These are phyloP conservation scores for Sesbania bispinosa DNA, from an alignment of 306 rosid species.

Conservation along the genomic window DNA sequence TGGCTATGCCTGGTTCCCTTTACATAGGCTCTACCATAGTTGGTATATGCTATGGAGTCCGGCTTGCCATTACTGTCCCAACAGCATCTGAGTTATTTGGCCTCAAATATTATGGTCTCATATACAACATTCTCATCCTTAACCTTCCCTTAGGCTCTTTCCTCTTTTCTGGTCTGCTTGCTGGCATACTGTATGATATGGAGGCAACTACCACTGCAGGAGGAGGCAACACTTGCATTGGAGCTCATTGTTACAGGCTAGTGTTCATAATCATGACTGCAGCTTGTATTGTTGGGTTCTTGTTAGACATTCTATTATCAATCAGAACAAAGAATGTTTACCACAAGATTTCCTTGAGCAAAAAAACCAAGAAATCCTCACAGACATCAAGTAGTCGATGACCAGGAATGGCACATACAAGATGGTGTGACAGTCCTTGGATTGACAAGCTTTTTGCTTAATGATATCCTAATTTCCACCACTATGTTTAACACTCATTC, in stretches of 20 bases:
- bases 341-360: conserved; percentile 52
- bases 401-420: neutral
- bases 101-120: conserved; percentile 59
- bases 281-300: conserved; percentile 74
- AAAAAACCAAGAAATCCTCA: conserved; percentile 41
- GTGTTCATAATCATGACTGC: conserved; percentile 70
- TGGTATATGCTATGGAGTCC: conserved; percentile 80
- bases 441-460: conserved; percentile 32
- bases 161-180: conserved; percentile 89
- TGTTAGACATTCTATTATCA: conserved; percentile 61
- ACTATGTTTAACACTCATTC: no score
- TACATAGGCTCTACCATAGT: conserved; percentile 71
- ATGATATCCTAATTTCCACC: conserved; percentile 35
- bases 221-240: conserved; percentile 89
- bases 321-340: conserved; percentile 61
- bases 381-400: conserved; percentile 6
- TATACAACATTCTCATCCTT: conserved; percentile 79
- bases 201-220: conserved; percentile 64
- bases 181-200: conserved; percentile 75
- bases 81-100: conserved; percentile 77
- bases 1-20: conserved; percentile 78
- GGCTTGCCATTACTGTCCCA: conserved; percentile 75
- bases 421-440: conserved; percentile 2
- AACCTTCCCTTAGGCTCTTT: conserved; percentile 92
- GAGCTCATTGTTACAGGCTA: conserved; percentile 77